Evolutionary conservation across 2,329 filamentous ascomycete genomes (phyloP), one percentile per base, ranked within the genome.

Genomic region (Bipolaris gigantea): DNA sequence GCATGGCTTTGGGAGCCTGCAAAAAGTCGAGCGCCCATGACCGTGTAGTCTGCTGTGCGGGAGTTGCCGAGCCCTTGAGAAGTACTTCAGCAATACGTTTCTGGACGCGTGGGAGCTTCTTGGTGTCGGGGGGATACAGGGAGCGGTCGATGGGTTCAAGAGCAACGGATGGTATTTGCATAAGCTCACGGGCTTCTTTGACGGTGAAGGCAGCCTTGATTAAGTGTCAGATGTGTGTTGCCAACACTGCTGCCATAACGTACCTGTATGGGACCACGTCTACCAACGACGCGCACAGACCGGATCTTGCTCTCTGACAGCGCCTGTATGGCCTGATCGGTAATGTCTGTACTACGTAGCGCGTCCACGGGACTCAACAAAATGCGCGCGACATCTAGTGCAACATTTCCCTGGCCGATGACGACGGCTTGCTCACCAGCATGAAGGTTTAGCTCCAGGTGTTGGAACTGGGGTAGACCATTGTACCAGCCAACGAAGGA

Each of bases 401-500:
- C 94, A 8, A 99, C 94, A 75, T 99, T 99, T 15, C 94, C 94
- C 69, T 99, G 93, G 2, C 94, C 94, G 60, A 99, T 86, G 43
- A 99, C 82, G 30, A 97, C 85, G 1, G 90, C 94, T 57, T 92
- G 87, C 46, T 96, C 90, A 0, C 89, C 89, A 9, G 81, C 79
- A 0, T 85, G 83, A 23, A 97, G 81, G 67, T 91, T 84, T 0
- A 92, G 89, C n/a, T 83, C 78, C 7, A 96, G 77, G 63, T 83
- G 75, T 18, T 88, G 83, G 69, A 89, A 89, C 64, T 95, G 89
- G 0, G 94, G 94, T 2, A 96, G 81, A 2, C 94, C 94, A 73
- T 99, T 99, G 75, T 99, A 99, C 94, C 94, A 99, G 16, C 92
- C 94, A 1, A 99, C 94, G 72, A 97, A 97, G 35, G 92, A 88